A percentile compares a stretch with the other conserved stretches of the same genome.
Conservation (phyloP, 2,329 filamentous ascomycete species). For the Pseudogymnoascus sp. region DNA sequence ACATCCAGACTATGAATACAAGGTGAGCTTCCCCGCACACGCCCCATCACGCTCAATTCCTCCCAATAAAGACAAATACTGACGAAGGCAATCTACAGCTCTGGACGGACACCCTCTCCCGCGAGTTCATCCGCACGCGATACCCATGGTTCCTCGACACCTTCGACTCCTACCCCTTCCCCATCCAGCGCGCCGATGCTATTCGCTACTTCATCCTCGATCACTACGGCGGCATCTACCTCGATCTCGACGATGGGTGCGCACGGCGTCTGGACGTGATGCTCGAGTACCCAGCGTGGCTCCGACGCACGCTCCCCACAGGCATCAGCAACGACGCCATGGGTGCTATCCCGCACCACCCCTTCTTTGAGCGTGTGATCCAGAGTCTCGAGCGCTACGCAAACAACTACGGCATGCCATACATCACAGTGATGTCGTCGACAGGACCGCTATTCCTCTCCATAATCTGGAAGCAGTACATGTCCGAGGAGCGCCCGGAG, state of each 20-base stretch:
- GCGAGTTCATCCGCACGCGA: conserved; percentile 62
- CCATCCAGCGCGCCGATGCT: conserved; percentile 68
- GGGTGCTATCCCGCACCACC: conserved; percentile 62
- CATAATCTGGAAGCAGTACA: conserved; percentile 68
- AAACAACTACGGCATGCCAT: conserved; percentile 52
- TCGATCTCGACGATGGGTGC: conserved; percentile 56
- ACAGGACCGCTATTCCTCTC: conserved; percentile 70
- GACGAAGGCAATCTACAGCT: conserved; percentile 40
- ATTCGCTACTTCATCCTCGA: conserved; percentile 73
- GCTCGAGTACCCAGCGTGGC: conserved; percentile 59
- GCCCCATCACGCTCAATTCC: background rate
- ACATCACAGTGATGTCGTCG: conserved; percentile 72
- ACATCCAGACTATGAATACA: conserved; percentile 66
- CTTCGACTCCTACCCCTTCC: conserved; percentile 64
- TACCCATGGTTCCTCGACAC: conserved; percentile 72
- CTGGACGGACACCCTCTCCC: conserved; percentile 64
- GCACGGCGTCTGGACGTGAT: conserved; percentile 45
- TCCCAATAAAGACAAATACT: background rate
- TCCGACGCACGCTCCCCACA: conserved; percentile 63
- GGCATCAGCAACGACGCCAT: conserved; percentile 77
- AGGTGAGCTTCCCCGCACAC: conserved; percentile 35
- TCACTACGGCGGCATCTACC: conserved; percentile 71
- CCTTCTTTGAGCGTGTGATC: conserved; percentile 64
- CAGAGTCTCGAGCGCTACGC: conserved; percentile 59
- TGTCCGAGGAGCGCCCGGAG: conserved; percentile 40